phyloP scores from a whole-genome alignment of 2,329 filamentous ascomycete genomes.

The Diaporthe sp. region DNA sequence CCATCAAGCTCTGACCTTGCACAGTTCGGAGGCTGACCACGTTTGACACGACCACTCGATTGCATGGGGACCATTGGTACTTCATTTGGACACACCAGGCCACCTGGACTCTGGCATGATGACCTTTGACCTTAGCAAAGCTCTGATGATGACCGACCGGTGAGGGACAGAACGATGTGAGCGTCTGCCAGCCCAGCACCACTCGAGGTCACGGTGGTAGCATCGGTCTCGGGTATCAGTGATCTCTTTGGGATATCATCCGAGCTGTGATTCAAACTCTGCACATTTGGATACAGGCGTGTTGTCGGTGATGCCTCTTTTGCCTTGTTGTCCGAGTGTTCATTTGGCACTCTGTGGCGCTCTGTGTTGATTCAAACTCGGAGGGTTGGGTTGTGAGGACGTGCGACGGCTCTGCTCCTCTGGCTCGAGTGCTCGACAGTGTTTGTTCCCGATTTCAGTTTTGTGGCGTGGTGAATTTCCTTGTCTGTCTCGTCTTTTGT shows the following conservation, averaged over 20 bases:
- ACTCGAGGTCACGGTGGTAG: not conserved
- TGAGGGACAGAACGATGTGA: not conserved
- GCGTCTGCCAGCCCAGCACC: not conserved
- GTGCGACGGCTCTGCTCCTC: slow-evolving; percentile 14
- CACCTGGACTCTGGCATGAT: not conserved
- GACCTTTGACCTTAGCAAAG: not conserved
- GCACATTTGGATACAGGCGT: slow-evolving; percentile 1
- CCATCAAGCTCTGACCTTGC: slow-evolving; percentile 10
- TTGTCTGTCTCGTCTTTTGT: not conserved
- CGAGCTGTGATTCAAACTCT: slow-evolving; percentile 14
- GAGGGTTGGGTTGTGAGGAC: not conserved
- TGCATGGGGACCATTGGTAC: no score
- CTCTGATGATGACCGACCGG: not conserved
- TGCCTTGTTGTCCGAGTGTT: slow-evolving; percentile 5
- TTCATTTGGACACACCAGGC: not conserved
- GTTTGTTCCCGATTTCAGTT: not conserved
- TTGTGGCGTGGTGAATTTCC: slow-evolving; percentile 18
- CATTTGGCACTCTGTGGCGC: not conserved
- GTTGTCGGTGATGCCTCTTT: slow-evolving; percentile 14
- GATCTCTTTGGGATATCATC: not conserved
- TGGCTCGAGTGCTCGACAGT: slow-evolving; percentile 22
- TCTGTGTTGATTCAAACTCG: slow-evolving; percentile 1
- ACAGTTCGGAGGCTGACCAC: slow-evolving; percentile 7
- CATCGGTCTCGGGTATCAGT: not conserved
- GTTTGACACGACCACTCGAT: not conserved